Percentiles rank a stretch among this genome's conserved stretches.
Evolutionary conservation across 805 yeast species (phyloP).

Genomic region (Kodamaea kaohsiungensis): DNA sequence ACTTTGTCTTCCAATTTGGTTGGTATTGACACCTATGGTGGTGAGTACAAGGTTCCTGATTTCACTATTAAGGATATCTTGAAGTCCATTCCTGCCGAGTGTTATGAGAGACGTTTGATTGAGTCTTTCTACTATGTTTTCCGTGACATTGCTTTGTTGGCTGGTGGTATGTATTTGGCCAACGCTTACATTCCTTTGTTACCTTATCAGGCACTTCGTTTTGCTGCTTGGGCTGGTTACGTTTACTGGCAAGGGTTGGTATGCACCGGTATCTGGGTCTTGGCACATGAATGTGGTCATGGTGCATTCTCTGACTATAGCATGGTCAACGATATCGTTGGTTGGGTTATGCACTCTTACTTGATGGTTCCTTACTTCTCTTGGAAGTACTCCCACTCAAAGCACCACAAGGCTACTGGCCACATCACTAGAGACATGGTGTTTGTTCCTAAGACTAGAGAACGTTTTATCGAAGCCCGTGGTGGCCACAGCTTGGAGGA

Average conservation of each 20-base stretch:
- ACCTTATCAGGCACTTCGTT: conserved; percentile 30
- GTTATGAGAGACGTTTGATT: conserved; percentile 54
- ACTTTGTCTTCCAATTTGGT: conserved; percentile 18
- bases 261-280: conserved; percentile 61
- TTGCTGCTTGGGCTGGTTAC: conserved; percentile 43
- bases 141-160: conserved; percentile 52
- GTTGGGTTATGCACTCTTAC: conserved; percentile 63
- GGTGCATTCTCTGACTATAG: conserved; percentile 59
- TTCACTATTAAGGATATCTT: conserved; percentile 59
- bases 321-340: conserved; percentile 54
- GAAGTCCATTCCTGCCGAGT: conserved; percentile 59
- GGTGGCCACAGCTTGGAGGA: conserved; percentile 42
- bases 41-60: conserved; percentile 60
- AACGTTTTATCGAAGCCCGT: conserved; percentile 38
- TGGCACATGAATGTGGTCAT: conserved; percentile 69
- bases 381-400: conserved; percentile 61
- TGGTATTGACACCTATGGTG: conserved; percentile 56
- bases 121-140: conserved; percentile 53
- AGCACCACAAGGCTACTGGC: conserved; percentile 66
- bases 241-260: conserved; percentile 46
- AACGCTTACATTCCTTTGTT: conserved; percentile 37
- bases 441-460: conserved; percentile 55
- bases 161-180: conserved; percentile 43
- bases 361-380: conserved; percentile 60
- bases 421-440: conserved; percentile 62